These are phyloP conservation scores for Xerocomellus amylosporus DNA, from an alignment of 768 basidiomycete species.

Conservation along the genomic window DNA sequence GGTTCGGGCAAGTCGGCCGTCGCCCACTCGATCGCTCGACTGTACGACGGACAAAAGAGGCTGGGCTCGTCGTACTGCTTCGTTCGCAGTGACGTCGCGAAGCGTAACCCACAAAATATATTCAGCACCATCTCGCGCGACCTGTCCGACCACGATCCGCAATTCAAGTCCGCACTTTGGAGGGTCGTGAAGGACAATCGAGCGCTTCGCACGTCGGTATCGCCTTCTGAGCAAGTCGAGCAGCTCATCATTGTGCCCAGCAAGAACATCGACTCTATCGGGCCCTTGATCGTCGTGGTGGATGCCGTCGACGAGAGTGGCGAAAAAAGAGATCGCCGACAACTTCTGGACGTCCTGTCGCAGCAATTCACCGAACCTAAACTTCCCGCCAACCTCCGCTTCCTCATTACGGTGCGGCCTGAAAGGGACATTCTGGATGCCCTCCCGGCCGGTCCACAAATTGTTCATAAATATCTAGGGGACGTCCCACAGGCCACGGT, in stretches of 20 bases:
- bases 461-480: slow-evolving; percentile 5
- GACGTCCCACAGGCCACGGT: slow-evolving; percentile 1
- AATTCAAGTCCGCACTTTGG: no score
- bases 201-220: slow-evolving; percentile 11
- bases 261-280: slow-evolving; percentile 16
- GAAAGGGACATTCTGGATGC: no score
- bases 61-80: slow-evolving; percentile 33
- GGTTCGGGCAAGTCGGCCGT: slow-evolving; percentile 31
- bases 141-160: slow-evolving; percentile 28
- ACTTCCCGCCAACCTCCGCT: no score
- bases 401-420: no score
- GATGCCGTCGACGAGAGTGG: slow-evolving; percentile 32
- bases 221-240: slow-evolving; percentile 20
- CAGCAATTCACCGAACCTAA: no score
- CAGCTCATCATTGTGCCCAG: slow-evolving; percentile 26
- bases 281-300: no score
- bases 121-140: slow-evolving; percentile 30
- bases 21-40: slow-evolving; percentile 25
- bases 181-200: slow-evolving; percentile 13
- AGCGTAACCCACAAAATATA: no score
- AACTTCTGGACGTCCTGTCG: slow-evolving; percentile 13
- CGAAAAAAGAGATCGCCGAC: neutral
- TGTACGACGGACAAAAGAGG: slow-evolving; percentile 22
- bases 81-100: slow-evolving; percentile 3
- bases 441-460: neutral